Evolutionary conservation across 805 yeast genomes (phyloP).

Genomic region (Myxozyma monticola): DNA sequence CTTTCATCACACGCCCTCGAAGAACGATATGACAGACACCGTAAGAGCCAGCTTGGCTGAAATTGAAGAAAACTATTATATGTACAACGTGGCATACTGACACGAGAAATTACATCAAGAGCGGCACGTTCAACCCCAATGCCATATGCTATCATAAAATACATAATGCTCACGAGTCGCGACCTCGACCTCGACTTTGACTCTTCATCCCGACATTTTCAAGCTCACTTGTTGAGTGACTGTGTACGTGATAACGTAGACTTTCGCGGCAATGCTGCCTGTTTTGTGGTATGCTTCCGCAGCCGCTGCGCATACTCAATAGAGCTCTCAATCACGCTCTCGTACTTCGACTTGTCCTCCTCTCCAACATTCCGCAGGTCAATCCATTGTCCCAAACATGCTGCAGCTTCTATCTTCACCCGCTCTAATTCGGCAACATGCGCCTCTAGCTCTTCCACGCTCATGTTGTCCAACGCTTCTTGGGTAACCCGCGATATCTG

Average conservation of each 20-base stretch:
- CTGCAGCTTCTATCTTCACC: conserved; percentile 44
- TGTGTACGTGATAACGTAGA: conserved; percentile 11
- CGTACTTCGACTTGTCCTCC: conserved; percentile 73
- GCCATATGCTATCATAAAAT: not conserved
- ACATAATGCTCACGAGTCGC: not conserved
- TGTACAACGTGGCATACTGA: no score
- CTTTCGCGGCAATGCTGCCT: conserved; percentile 28
- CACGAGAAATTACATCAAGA: no score
- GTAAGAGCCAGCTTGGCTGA: no score
- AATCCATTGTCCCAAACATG: conserved; percentile 52
- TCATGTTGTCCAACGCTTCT: conserved; percentile 42
- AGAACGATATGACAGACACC: no score
- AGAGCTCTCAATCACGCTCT: conserved; percentile 82
- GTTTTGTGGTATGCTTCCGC: conserved; percentile 45
- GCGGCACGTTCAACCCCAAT: no score
- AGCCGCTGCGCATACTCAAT: conserved; percentile 87
- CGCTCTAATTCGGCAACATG: conserved; percentile 41
- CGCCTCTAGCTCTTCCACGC: conserved; percentile 41
- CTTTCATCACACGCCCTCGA: no score
- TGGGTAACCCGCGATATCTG: conserved; percentile 40
- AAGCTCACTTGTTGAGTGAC: conserved; percentile 4
- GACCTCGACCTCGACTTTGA: not conserved
- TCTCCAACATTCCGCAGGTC: conserved; percentile 50
- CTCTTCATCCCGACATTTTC: not conserved
- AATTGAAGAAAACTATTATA: no score